Evolutionary conservation across 495 filamentous ascomycete genomes (phyloP), one percentile per base, ranked within the genome.

Genomic region (Hypoxylon intermedium): DNA sequence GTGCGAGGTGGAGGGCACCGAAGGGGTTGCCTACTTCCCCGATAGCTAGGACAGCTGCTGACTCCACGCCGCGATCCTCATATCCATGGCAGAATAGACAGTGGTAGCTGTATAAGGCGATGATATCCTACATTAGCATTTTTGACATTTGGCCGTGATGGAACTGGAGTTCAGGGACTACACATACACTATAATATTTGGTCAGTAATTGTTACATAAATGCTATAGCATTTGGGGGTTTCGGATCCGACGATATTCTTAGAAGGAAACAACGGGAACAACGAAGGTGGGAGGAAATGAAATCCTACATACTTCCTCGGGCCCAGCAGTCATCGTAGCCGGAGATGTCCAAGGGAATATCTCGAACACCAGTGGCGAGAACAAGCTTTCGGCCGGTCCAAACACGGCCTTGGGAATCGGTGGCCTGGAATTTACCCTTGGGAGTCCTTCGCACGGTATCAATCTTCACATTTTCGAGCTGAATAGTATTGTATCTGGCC

Each of bases 11-110:
- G n/a, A 67, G 24, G 13, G 54, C 59, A 3, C 45, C 12, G 1
- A 26, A 36, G 4, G 41, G 38, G 1, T 23, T 16, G 5, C 16
- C 31, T 6, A 63, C 15, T 13, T 55, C 59, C 7, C 48, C 40
- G n/a, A 45, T 33, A 9, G 58, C 21, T 41, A 37, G 7, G 9
- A 42, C 21, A 41, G 33, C 43, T n/a, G 31, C 20, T 0, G 43
- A 48, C 20, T 18, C 24, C 23, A 19, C 30, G 2, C 69, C 72
- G 11, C 64, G 61, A 33, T 78, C 70, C 61, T 83, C 77, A 58
- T 72, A 80, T 9, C 77, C 77, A 52, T 79, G 60, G 53, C 74
- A 81, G 68, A 79, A 81, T 3, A 83, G 71, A 49, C 76, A 81
- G 54, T 78, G 78, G 48, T 72, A 79, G 15, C 73, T n/a, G n/a